Conservation (phyloP, 768 basidiomycete species). For the Pleurotus pulmonarius region DNA sequence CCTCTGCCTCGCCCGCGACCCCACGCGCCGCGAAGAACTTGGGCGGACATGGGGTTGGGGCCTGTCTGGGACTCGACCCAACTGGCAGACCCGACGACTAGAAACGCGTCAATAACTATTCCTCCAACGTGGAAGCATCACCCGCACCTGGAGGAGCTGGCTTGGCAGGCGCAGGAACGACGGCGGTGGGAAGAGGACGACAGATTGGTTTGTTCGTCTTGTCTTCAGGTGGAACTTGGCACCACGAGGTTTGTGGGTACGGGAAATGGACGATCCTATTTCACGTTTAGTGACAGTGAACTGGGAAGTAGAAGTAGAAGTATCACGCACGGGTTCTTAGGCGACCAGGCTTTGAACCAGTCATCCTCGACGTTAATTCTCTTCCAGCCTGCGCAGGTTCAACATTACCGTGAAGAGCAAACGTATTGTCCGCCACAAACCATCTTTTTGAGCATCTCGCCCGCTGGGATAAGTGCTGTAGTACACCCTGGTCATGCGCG, state of each 20-base stretch:
- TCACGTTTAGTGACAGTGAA: neutral
- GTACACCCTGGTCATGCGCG: slow-evolving; percentile 35
- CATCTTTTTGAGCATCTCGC: slow-evolving; percentile 47
- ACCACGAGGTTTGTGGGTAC: slow-evolving; percentile 40
- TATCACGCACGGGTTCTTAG: slow-evolving; percentile 26
- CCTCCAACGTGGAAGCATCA: neutral
- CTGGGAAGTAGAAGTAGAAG: neutral
- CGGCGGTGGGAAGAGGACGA: slow-evolving; percentile 34
- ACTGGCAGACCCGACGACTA: slow-evolving; percentile 35
- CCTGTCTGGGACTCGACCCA: slow-evolving; percentile 26
- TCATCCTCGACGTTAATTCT: slow-evolving; percentile 33
- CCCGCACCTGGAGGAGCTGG: slow-evolving; percentile 21
- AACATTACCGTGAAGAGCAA: neutral
- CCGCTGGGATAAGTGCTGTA: slow-evolving; percentile 36
- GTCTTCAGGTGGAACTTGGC: slow-evolving; percentile 36
- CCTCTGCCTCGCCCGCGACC: slow-evolving; percentile 5
- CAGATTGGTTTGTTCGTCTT: slow-evolving; percentile 40
- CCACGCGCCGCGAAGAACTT: slow-evolving; percentile 17
- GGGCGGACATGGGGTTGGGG: slow-evolving; percentile 9
- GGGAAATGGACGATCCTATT: slow-evolving; percentile 27
- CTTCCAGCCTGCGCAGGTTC: slow-evolving; percentile 42
- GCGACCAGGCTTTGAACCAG: slow-evolving; percentile 40
- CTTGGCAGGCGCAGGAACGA: slow-evolving; percentile 27
- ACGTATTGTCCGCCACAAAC: slow-evolving; percentile 22
- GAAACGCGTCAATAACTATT: neutral